Percentiles rank a stretch among this genome's conserved stretches.
These are phyloP conservation scores for Hymenoscyphus albidus DNA, from an alignment of 2,329 filamentous ascomycete genomes.

Conservation along the genomic window DNA sequence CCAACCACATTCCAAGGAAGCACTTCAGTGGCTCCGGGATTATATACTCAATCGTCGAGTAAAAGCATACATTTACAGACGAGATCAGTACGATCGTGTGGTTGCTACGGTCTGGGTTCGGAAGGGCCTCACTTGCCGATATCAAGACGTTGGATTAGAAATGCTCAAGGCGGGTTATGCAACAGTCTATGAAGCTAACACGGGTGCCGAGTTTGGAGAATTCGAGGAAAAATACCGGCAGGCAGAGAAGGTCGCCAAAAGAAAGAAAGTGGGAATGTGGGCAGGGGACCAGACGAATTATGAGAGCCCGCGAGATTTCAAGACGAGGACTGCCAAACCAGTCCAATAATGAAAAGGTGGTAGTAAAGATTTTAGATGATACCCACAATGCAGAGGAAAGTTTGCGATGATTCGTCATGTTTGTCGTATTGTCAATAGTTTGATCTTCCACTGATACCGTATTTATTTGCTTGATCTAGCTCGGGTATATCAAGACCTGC, in stretches of 20 bases:
- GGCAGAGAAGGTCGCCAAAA: conserved; percentile 64
- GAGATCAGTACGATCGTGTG: conserved; percentile 89
- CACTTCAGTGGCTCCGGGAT: conserved; percentile 71
- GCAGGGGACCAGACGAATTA: conserved; percentile 55
- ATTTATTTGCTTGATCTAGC: background rate
- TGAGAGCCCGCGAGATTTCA: conserved; percentile 87
- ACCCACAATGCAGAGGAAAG: conserved; percentile 10
- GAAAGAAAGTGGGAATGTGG: conserved; percentile 71
- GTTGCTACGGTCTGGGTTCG: conserved; percentile 81
- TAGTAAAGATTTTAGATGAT: conserved; percentile 11
- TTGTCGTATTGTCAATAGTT: background rate
- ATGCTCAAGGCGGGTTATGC: conserved; percentile 85
- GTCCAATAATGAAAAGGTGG: conserved; percentile 28
- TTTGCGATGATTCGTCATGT: background rate
- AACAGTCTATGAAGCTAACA: conserved; percentile 91
- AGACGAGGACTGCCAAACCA: conserved; percentile 49
- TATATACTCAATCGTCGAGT: conserved; percentile 72
- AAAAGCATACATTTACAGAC: conserved; percentile 74
- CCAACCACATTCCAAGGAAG: conserved; percentile 80
- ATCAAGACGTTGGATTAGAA: conserved; percentile 74
- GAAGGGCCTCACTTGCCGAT: conserved; percentile 53
- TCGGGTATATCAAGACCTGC: background rate
- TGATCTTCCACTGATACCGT: background rate
- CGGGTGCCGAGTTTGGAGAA: conserved; percentile 82
- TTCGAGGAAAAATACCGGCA: conserved; percentile 60